These are phyloP conservation scores for Phylloporus arenicola DNA, from an alignment of 768 basidiomycete species.

Conservation along the genomic window DNA sequence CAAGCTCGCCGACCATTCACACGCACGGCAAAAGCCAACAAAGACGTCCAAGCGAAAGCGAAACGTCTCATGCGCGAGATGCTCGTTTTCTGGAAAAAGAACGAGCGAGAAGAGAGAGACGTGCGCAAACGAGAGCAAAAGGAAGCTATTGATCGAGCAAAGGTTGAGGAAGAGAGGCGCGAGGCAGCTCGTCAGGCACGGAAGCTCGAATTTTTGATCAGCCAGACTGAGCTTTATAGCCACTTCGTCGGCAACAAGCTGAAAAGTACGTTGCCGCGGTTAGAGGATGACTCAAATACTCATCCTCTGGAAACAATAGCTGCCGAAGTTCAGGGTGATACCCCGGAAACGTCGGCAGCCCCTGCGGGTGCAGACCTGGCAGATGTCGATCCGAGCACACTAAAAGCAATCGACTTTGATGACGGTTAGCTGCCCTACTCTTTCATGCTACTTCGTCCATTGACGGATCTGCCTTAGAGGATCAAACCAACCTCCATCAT, in stretches of 20 bases:
- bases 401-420: slow-evolving; percentile 86
- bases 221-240: slow-evolving; percentile 96
- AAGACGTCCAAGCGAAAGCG: slow-evolving; percentile 79
- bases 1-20: slow-evolving; percentile 75
- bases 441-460: not conserved
- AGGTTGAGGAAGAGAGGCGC: slow-evolving; percentile 86
- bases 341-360: slow-evolving; percentile 34
- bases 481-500: slow-evolving; percentile 75
- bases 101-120: slow-evolving; percentile 94
- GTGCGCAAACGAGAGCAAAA: slow-evolving; percentile 91
- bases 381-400: slow-evolving; percentile 45
- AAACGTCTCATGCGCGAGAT: slow-evolving; percentile 93
- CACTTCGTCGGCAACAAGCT: slow-evolving; percentile 98
- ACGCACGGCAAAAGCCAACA: slow-evolving; percentile 69
- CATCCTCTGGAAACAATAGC: slow-evolving; percentile 39
- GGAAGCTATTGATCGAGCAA: slow-evolving; percentile 83
- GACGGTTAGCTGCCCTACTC: slow-evolving; percentile 54
- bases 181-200: slow-evolving; percentile 92
- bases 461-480: slow-evolving; percentile 47
- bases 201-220: slow-evolving; percentile 97
- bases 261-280: slow-evolving; percentile 54
- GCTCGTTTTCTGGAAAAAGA: slow-evolving; percentile 96
- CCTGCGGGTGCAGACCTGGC: slow-evolving; percentile 56
- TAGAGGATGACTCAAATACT: slow-evolving; percentile 12
- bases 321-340: slow-evolving; percentile 67